These are phyloP conservation scores for Xylaria digitata DNA, from an alignment of 2,329 filamentous ascomycete species.

Conservation along the genomic window DNA sequence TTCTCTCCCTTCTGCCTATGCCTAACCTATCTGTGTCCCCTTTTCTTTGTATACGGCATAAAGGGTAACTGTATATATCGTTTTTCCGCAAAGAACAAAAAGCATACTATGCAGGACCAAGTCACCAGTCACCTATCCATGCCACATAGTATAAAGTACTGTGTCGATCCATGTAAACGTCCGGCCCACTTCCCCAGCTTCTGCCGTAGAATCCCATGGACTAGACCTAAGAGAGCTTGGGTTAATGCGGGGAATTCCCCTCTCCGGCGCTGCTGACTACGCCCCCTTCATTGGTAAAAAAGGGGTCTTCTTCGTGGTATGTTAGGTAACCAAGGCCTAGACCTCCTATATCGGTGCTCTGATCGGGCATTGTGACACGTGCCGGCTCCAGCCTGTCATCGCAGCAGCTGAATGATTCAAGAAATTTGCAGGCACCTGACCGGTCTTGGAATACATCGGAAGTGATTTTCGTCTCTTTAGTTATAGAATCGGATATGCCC, in stretches of 20 bases:
- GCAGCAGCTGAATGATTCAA: slow-evolving; percentile 17
- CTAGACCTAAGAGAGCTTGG: slow-evolving; percentile 27
- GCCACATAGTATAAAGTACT: slow-evolving; percentile 9
- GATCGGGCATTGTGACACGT: slow-evolving; percentile 26
- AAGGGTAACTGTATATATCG: slow-evolving; percentile 10
- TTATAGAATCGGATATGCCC: slow-evolving; percentile 3
- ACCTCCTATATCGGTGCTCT: slow-evolving; percentile 31
- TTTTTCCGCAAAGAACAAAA: background rate
- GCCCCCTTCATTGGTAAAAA: slow-evolving; percentile 14
- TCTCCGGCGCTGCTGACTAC: slow-evolving; percentile 15
- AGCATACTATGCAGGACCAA: slow-evolving; percentile 14
- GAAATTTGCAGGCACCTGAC: slow-evolving; percentile 25
- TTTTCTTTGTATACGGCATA: background rate
- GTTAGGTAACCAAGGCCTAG: slow-evolving; percentile 19
- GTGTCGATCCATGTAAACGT: slow-evolving; percentile 20
- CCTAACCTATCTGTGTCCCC: background rate
- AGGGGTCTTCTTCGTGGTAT: slow-evolving; percentile 6
- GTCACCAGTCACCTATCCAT: slow-evolving; percentile 11
- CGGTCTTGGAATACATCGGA: slow-evolving; percentile 8
- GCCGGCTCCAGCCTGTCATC: slow-evolving; percentile 14
- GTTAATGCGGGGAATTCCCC: slow-evolving; percentile 33
- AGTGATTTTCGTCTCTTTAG: background rate
- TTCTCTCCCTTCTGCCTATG: background rate
- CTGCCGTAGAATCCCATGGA: background rate
- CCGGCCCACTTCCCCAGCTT: slow-evolving; percentile 39